These are phyloP conservation scores for Yamadazyma atlantica DNA, from an alignment of 1,139 yeast genomes.

Conservation along the genomic window DNA sequence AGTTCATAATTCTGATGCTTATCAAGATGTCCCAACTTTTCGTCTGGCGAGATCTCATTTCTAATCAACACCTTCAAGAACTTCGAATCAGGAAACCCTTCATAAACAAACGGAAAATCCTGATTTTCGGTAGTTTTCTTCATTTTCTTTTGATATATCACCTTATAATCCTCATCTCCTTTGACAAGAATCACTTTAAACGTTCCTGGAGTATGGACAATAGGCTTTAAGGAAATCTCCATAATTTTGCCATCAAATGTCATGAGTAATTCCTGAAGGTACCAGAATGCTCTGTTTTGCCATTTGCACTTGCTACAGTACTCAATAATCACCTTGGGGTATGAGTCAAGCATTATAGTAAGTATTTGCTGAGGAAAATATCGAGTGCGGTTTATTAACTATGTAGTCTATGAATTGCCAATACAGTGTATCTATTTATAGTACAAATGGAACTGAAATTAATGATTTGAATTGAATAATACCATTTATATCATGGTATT, in stretches of 20 bases:
- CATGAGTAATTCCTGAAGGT: slow-evolving; percentile 43
- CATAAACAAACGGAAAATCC: slow-evolving; percentile 33
- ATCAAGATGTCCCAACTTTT: slow-evolving; percentile 39
- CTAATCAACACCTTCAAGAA: slow-evolving; percentile 38
- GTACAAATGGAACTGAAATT: slow-evolving; percentile 1
- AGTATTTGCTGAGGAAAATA: no score
- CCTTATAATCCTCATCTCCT: slow-evolving; percentile 12
- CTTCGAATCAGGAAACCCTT: slow-evolving; percentile 50
- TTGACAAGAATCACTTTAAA: slow-evolving; percentile 29
- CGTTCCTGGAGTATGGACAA: slow-evolving; percentile 37
- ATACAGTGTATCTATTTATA: no score
- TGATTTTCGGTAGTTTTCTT: slow-evolving; percentile 28
- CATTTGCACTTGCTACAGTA: slow-evolving; percentile 48
- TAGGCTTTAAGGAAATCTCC: slow-evolving; percentile 42
- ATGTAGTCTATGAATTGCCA: no score
- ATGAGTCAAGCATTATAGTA: not conserved
- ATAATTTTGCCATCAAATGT: slow-evolving; percentile 41
- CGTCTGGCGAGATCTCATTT: slow-evolving; percentile 27
- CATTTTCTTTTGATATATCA: slow-evolving; percentile 39
- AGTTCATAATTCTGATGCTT: slow-evolving; percentile 11
- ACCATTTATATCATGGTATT: no score
- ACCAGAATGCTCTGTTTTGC: slow-evolving; percentile 51
- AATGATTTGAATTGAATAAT: not conserved
- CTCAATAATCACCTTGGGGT: slow-evolving; percentile 36
- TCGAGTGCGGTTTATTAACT: no score